Base-by-base conservation (phyloP, 495 filamentous ascomycete genomes). In the Neurospora sp. region DNA sequence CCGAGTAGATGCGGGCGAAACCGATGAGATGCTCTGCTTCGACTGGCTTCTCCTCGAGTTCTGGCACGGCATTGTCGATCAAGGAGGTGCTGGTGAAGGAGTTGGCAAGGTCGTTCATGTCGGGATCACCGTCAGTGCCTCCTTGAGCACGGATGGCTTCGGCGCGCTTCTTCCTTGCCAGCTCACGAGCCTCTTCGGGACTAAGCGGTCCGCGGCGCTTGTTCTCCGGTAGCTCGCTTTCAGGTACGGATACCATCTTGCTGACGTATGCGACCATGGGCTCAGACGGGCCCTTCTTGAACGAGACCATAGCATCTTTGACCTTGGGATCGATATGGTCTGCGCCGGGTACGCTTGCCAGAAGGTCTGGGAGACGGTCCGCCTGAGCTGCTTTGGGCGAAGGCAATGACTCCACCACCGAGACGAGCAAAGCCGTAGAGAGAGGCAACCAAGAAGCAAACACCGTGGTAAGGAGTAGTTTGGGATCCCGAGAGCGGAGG, bases 221-320 rank as follows among this genome's bases (percentile, higher is more conserved):
- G 74, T 94, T 93, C 70, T 93, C 86, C 2, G 90, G 89, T 20
- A 99, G 86, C 74, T 98, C 94, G 77, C 93, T 97, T 77, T 94
- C 93, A 2, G 93, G 94, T 20, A 98, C 88, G 1, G 96, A 94
- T 27, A 97, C 92, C 94, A 99, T 97, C 81, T 99, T 99, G 82
- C 94, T 98, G 53, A 99, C 93, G 75, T 96, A 99, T 10, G 94
- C 96, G 8, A 98, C 93, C 3, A 96, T 90, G 3, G 96, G 95
- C 68, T 91, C 91, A 0, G 88, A 86, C 9, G 86, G 81, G 1
- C 81, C 82, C 4, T 88, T 89, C 75, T 92, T 91, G 79, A 96
- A 98, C 2, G 90, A 86, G 5, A 92, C 78, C 89, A 98, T 94
- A 9, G 96, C 94, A 22, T 91, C 85, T 73, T 88, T 91, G 61